Base-by-base conservation (phyloP, 805 yeast genomes). In the Candida vartiovaarae region DNA sequence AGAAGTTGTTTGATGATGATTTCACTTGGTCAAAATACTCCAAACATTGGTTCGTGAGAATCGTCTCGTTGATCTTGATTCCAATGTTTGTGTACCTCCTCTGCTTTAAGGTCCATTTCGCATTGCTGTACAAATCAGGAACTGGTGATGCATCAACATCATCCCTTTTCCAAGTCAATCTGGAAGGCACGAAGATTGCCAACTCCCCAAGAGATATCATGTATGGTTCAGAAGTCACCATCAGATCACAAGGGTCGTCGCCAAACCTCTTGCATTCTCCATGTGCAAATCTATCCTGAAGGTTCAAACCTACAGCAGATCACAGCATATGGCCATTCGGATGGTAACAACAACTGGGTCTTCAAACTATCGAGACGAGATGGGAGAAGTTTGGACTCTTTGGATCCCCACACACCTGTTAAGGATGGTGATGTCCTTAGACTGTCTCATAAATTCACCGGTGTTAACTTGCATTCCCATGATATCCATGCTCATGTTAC, bases 111-210 rank as follows among this genome's bases (percentile, higher is more conserved):
- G 66, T 84, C 43, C 95, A 85, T 64, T 85, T 85, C 55, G 87
- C 77, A 46, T 66, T 85, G 43, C 71, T 85, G 50, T 76, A 76
- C 53, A 82, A 80, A 49, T 72, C 87, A 23, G 95, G 95, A 54
- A 71, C 88, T 11, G 95, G 95, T 52, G 85, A 80, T 60, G 81
- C 84, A 32, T 75, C 74, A 52, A 84, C 84, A 85, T 80, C 88
- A 8, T 82, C 91, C 0, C 67, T 85, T 51, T 84, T 84, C 71
- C 95, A 85, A 65, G 91, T 91, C 38, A 79, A 80, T 59, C 73
- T 85, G 61, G 64, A 65, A 10, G 87, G 85, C 38, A 74, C 86
- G 9, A 78, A 74, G 42, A 79, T 84, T 36, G 75, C 71, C 29
- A 67, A 63, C 26, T 84, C 83, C 32, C 84, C 91, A 43, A 72